Evolutionary conservation across 768 basidiomycete species (phyloP).

Genomic region (Suillus tomentosus): DNA sequence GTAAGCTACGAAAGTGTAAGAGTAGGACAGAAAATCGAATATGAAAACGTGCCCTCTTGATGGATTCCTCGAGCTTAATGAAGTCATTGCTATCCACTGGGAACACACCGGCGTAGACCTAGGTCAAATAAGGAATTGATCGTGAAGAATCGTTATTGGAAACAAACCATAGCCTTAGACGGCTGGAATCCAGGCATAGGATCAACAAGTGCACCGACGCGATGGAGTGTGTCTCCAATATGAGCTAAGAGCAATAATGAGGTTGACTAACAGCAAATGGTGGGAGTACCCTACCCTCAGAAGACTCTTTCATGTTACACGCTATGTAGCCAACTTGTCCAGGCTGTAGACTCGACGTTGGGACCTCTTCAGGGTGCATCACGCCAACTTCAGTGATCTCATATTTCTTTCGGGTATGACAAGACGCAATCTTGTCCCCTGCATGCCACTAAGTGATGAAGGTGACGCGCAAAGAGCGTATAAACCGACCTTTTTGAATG

Average conservation of each 20-base stretch:
- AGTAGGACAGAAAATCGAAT: slow-evolving; percentile 12
- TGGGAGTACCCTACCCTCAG: slow-evolving; percentile 63
- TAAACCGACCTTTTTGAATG: slow-evolving; percentile 69
- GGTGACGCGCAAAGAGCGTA: background rate
- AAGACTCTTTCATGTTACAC: slow-evolving; percentile 97
- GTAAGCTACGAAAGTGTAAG: slow-evolving; percentile 55
- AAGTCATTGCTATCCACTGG: slow-evolving; percentile 92
- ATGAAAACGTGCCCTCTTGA: slow-evolving; percentile 66
- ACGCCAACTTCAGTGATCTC: slow-evolving; percentile 88
- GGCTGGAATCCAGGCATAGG: slow-evolving; percentile 91
- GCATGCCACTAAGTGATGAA: slow-evolving; percentile 9
- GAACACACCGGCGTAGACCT: slow-evolving; percentile 96
- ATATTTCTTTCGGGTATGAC: slow-evolving; percentile 83
- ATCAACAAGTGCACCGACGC: slow-evolving; percentile 69
- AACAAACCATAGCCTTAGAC: slow-evolving; percentile 85
- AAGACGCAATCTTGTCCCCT: slow-evolving; percentile 92
- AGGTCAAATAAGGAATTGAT: slow-evolving; percentile 9
- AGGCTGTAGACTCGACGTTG: slow-evolving; percentile 63
- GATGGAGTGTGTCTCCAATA: slow-evolving; percentile 92
- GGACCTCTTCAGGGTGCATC: slow-evolving; percentile 87
- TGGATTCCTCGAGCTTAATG: slow-evolving; percentile 92
- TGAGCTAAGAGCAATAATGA: slow-evolving; percentile 55
- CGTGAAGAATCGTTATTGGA: slow-evolving; percentile 1
- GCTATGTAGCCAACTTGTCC: slow-evolving; percentile 89
- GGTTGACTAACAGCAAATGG: background rate